Base-by-base conservation (phyloP, 306 rosid genomes). In the Cucumis hystrix region DNA sequence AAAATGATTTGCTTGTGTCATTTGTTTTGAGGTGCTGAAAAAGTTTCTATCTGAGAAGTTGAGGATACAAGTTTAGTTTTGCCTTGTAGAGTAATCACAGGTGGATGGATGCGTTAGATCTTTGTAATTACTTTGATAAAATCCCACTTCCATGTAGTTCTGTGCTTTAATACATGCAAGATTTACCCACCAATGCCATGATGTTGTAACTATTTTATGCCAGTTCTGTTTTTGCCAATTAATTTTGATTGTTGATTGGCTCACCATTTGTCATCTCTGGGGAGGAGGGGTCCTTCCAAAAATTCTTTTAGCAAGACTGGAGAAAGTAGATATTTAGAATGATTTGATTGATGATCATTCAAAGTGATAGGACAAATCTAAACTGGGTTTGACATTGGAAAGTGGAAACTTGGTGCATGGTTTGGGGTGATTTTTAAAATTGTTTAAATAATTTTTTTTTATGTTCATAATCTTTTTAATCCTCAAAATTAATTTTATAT, bases 101-200 rank as follows among this genome's bases (percentile, higher is more conserved):
- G 75, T 69, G 75, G 57, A 68, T 68, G 55, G 18, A 41, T 69
- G 30, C 45, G 35, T 21, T 43, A 41, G 75, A 69, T 69, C 58
- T 69, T 9, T 69, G 75, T 67, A 67, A 67, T 67, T 67, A 67
- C 74, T n/a, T 69, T 21, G 75, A 69, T 69, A 69, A 69, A 69
- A 69, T 69, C 57, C 75, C 75, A 69, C 75, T 69, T 69, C 40
- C 16, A 47, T 67, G 75, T 69, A 43, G 57, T 69, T 45, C 39
- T 69, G 56, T 67, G 74, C 28, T 66, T 67, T 41, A 11, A 11
- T 67, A 41, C 49, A 65, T 65, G 49, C 74, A 67, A 67, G 35
- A 39, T 39, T 39, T 67, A 39, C 52, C 57, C 57, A 45, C 58
- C 75, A 69, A 69, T 69, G 56, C 37, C 57, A 69, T 65, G 37